phyloP scores from a whole-genome alignment of 2,329 filamentous ascomycete genomes.

The Teratosphaeria destructans region DNA sequence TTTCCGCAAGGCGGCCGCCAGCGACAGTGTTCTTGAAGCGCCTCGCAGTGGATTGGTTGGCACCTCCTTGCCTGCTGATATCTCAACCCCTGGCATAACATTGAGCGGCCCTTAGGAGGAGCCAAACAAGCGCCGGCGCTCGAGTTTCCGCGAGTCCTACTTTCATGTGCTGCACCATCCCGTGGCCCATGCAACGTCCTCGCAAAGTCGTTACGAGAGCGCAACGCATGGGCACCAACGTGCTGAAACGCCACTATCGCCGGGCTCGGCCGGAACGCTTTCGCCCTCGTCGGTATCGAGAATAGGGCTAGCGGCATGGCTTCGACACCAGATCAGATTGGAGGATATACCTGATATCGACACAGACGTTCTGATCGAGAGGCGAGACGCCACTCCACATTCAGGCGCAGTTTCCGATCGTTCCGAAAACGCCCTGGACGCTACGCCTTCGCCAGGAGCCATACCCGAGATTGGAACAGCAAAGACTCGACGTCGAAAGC shows the following conservation, averaged over 20 bases:
- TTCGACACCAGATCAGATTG: slow-evolving; percentile 3
- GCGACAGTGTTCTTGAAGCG: neutral
- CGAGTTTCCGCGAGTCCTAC: neutral
- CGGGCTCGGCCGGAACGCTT: neutral
- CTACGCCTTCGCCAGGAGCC: neutral
- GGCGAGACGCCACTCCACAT: neutral
- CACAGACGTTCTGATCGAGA: neutral
- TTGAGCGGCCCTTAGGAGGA: slow-evolving; percentile 1
- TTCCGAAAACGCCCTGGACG: neutral
- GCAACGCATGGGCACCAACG: neutral
- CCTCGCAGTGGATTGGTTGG: neutral
- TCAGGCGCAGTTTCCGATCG: neutral
- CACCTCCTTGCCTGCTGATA: neutral
- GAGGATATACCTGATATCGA: slow-evolving; percentile 2
- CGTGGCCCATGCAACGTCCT: neutral
- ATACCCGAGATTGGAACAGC: neutral
- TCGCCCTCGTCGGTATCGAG: neutral
- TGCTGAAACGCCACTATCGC: neutral
- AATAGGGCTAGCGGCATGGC: neutral
- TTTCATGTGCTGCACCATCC: neutral
- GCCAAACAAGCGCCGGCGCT: neutral
- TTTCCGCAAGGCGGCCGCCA: slow-evolving; percentile 2
- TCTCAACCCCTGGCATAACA: neutral
- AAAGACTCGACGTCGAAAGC: neutral
- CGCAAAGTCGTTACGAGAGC: neutral